Evolutionary conservation across 257 asterid species (phyloP), one percentile per base, ranked within the genome.

Genomic region (Linaria vulgaris): DNA sequence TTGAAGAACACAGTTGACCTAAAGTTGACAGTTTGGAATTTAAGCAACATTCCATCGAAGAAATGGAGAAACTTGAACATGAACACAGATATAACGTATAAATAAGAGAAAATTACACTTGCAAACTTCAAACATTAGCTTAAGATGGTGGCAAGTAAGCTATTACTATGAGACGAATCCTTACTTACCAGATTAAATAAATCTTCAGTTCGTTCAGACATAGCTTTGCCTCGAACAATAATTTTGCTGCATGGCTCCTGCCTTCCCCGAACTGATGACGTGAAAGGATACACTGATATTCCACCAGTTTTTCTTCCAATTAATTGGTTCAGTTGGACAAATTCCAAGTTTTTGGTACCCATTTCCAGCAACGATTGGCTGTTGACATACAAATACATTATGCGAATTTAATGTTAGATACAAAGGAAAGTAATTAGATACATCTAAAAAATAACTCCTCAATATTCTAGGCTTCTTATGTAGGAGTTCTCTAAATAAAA

Each of bases 281-380:
- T 89, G 71, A 79, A 84, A 37, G 99, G 97, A 78, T 90, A 94
- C 55, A 94, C 85, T 6, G 97, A 90, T 68, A 94, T 87, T 55
- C 99, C 99, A 30, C 99, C 97, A 64, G 97, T 94, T 85, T 94
- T 94, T 72, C 97, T 83, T 72, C 99, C 99, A 67, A 94, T 87
- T 73, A 90, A 79, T 77, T 83, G 99, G 70, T 87, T 94, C 79
- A 94, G 73, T 70, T 90, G 95, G 53, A 94, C 99, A 70, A 94
- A 94, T 59, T 94, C 92, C 85, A 90, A 53, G 75, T 94, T 96
- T 71, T 90, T 83, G 21, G 99, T 90, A 37, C 99, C 99, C 99
- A 94, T 94, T 85, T 94, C 99, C 82, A 78, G 89, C 72, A 94
- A 77, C 16, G 99, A 87, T 74, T 90, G 99, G 77, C 99, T 94